Conservation (phyloP, 352 stramenopile genomes). For the Lagenidium giganteum region DNA sequence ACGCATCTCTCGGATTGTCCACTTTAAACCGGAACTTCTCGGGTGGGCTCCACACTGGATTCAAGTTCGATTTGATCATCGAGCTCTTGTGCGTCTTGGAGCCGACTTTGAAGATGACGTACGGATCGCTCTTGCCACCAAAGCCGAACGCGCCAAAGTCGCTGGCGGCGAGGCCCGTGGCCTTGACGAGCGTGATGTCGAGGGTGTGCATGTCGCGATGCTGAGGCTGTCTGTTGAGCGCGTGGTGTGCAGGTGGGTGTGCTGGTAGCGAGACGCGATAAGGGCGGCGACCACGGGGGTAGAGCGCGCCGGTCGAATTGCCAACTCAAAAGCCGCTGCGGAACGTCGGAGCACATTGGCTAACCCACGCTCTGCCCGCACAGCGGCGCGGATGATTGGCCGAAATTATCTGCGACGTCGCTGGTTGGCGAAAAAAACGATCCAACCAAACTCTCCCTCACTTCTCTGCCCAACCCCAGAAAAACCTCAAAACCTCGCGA, state of each 20-base stretch:
- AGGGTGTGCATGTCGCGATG: slow-evolving; percentile 39
- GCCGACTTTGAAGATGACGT: slow-evolving; percentile 71
- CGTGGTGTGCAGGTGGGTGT: not conserved
- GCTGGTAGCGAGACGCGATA: too few species aligned
- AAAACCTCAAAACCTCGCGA: too few species aligned
- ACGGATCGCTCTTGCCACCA: slow-evolving; percentile 83
- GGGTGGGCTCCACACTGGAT: slow-evolving; percentile 61
- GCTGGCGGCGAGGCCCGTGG: slow-evolving; percentile 55
- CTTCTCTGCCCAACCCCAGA: too few species aligned
- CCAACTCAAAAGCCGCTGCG: too few species aligned
- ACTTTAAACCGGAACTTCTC: slow-evolving; percentile 64
- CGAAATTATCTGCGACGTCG: too few species aligned
- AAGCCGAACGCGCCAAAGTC: slow-evolving; percentile 45
- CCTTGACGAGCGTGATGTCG: slow-evolving; percentile 66
- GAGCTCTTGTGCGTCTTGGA: slow-evolving; percentile 67
- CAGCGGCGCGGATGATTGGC: too few species aligned
- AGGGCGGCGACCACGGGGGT: too few species aligned
- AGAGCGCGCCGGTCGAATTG: too few species aligned
- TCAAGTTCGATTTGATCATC: slow-evolving; percentile 44
- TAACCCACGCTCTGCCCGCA: too few species aligned
- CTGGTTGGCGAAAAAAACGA: too few species aligned
- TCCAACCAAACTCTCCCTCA: too few species aligned
- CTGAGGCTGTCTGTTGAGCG: not conserved
- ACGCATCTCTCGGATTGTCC: slow-evolving; percentile 40
- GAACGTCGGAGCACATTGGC: too few species aligned